Evolutionary conservation across 202 grass and related monocot genomes (phyloP).

Genomic region (Musa balbisiana): DNA sequence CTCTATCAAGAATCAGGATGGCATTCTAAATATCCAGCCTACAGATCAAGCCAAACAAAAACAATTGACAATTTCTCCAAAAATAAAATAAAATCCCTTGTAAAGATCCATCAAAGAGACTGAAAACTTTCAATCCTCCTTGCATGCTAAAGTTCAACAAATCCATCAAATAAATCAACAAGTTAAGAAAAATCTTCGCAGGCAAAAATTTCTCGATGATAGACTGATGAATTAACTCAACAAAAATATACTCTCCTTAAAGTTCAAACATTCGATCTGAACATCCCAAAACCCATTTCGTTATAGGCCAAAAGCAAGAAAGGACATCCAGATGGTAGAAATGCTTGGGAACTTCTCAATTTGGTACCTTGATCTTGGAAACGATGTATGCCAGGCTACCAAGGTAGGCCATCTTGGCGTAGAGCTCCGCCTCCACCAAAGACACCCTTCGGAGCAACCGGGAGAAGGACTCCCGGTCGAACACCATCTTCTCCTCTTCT

Average conservation of each 20-base stretch:
- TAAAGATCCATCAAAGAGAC: no score
- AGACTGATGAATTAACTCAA: background rate
- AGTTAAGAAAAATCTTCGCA: no score
- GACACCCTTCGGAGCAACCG: conserved; percentile 58
- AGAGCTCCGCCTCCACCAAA: conserved; percentile 39
- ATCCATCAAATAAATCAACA: no score
- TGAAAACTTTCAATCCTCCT: no score
- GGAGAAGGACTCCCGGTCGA: conserved; percentile 67
- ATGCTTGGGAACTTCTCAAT: no score
- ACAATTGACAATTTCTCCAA: background rate
- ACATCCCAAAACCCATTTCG: no score
- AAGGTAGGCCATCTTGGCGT: conserved; percentile 76
- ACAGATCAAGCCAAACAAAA: background rate
- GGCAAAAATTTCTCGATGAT: no score
- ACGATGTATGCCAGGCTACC: conserved; percentile 70
- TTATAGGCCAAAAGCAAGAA: no score
- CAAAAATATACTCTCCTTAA: background rate
- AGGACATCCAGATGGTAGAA: no score
- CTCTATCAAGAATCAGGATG: background rate
- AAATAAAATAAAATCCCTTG: background rate
- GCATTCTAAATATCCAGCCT: background rate
- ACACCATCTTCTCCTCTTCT: conserved; percentile 28
- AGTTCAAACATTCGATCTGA: no score
- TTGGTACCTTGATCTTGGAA: conserved; percentile 51
- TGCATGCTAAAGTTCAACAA: no score